Base-by-base conservation (phyloP, 192 early-diverging fungal species). In the Rhizophlyctis rosea region DNA sequence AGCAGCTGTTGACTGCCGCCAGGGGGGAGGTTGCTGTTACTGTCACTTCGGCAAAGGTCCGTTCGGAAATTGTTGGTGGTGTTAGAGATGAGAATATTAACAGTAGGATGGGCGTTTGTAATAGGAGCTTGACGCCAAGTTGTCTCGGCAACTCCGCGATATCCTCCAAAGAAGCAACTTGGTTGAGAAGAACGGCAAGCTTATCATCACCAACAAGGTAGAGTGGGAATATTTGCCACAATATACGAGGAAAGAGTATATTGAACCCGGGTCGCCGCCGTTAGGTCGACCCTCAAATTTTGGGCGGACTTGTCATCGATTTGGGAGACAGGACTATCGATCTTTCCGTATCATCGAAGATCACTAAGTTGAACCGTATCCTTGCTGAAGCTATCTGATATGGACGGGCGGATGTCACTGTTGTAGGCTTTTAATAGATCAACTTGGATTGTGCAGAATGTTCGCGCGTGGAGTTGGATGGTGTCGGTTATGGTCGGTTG, bases 311-410 rank as follows among this genome's bases (percentile, higher is more conserved):
- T 77, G 80, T 96, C 71, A 88, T 98, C 56, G 96, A 98, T 77
- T 81, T 96, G 76, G 94, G 96, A 68, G 96, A 94, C 82, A 91
- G 93, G 81, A 96, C 93, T 69, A 95, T 98, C 69, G 96, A 98
- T 77, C 88, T 98, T 80, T 95, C 94, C 23, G 92, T 94, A 57
- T 86, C 93, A 31, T 87, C 91, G 80, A 93, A 91, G 75, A 83
- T 98, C 71, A 85, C 87, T 79, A 98, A 96, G 90, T 85, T 98
- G 35, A 92, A 98, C 85, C 87, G 91, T 77, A 78, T 95, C 59
- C 72, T 98, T 61, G 86, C 88, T 60, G 89, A 77, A 64, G 58
- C 76, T 27, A 68, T 81, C 69, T 81, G 72, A 71, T 49, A 49
- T 30, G 32, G 58, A 18, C 13, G 61, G 39, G n/a, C n/a, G n/a